Evolutionary conservation across 129 eudicot species (phyloP), one percentile per base, ranked within the genome.

Genomic region (Centella asiatica): DNA sequence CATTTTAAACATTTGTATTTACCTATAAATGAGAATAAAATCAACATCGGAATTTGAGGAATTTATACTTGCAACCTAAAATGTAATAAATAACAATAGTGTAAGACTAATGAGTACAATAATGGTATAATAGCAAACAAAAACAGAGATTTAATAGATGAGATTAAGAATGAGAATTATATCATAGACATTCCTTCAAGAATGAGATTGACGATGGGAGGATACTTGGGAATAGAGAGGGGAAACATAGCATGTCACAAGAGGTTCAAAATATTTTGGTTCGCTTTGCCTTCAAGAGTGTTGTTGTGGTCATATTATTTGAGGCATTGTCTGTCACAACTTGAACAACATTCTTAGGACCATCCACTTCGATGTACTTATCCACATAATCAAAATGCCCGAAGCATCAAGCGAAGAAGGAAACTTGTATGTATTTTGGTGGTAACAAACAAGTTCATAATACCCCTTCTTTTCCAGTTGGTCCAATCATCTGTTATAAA

Each of bases 321-420:
- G 74, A 22, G 4, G 74, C 74, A 48, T 69, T 69, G 31, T 67
- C 53, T 27, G 44, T 67, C 14, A 67, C 63, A 2, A 54, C 71
- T 54, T 67, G 63, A 4, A 67, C 28, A 1, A 67, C 63, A 52
- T 67, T 37, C 27, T 39, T 20, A 5, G 71, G 25, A 2, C 71
- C 63, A 39, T 53, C 44, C 19, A 36, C 50, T 15, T 40, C 54
- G 40, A 67, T 54, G 11, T 14, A 27, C 22, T 67, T 67, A 27
- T 51, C 70, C n/a, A 65, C 61, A 51, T 33, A 65, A 29, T 33
- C 50, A 34, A 64, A 64, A 18, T 25, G 9, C 5, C 10, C 2
- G 72, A 68, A 68, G n/a, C 26, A 7, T 68, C 72, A 9, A 25
- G 20, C 0, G 65, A 68, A 42, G 72, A 68, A 68, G 36, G 22